Conservation (phyloP, 495 filamentous ascomycete genomes). For the Aspergillus kassunensis region DNA sequence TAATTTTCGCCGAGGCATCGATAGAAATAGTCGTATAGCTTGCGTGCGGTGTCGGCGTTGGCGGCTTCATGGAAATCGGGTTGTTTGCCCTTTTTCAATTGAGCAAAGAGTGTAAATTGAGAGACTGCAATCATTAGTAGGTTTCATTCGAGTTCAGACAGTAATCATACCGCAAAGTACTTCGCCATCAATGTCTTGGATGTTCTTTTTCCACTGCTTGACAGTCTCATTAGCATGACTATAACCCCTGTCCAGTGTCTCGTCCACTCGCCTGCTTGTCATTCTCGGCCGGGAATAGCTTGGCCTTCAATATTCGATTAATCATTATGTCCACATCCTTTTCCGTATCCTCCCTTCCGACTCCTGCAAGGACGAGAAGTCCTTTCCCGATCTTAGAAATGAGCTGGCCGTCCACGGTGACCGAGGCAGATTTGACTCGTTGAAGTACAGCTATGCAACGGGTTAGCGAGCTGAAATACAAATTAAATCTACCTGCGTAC, state of each 20-base stretch:
- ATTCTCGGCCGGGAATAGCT: constrained; percentile 75
- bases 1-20: constrained; percentile 71
- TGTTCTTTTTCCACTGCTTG: constrained; percentile 79
- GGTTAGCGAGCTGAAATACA: neutral
- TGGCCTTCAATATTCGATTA: constrained; percentile 80
- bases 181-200: constrained; percentile 83
- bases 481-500: neutral
- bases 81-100: constrained; percentile 89
- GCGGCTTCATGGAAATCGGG: constrained; percentile 93
- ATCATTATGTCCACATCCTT: constrained; percentile 85
- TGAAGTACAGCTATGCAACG: constrained; percentile 75
- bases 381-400: constrained; percentile 89
- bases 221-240: neutral
- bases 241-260: neutral
- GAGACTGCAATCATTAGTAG: constrained; percentile 60
- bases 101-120: constrained; percentile 92
- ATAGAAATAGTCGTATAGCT: constrained; percentile 79
- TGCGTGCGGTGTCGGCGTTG: constrained; percentile 67
- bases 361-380: constrained; percentile 84
- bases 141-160: neutral
- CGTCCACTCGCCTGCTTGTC: constrained; percentile 26
- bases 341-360: constrained; percentile 83
- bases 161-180: constrained; percentile 73
- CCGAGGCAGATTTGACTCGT: constrained; percentile 93
- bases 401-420: constrained; percentile 88